Evolutionary conservation across 345 rosid genomes (phyloP).

Genomic region (Raphanus sativus): DNA sequence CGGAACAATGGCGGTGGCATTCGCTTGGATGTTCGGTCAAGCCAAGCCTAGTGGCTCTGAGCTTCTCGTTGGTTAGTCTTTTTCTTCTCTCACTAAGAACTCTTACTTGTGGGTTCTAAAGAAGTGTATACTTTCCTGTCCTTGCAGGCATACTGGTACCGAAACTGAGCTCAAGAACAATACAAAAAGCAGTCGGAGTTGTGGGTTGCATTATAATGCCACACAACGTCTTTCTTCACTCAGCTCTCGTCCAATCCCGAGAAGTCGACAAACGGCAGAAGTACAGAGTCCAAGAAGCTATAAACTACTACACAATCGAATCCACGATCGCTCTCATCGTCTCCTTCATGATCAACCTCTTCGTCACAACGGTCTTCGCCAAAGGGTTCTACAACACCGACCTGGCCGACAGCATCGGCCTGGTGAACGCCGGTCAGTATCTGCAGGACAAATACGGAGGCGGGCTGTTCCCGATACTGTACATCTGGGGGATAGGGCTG

Average conservation of each 20-base stretch:
- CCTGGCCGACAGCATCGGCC: constrained; percentile 69
- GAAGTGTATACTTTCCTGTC: background rate
- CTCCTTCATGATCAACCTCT: constrained; percentile 84
- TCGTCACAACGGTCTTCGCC: constrained; percentile 88
- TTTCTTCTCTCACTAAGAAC: background rate
- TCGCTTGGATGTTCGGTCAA: constrained; percentile 97
- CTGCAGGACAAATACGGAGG: constrained; percentile 90
- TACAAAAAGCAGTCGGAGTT: constrained; percentile 88
- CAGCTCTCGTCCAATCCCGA: constrained; percentile 93
- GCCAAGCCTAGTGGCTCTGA: constrained; percentile 79
- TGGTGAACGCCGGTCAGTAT: constrained; percentile 82
- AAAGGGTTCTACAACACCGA: constrained; percentile 81
- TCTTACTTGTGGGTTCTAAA: background rate
- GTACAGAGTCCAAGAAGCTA: constrained; percentile 77
- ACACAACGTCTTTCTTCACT: constrained; percentile 88
- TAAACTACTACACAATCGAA: constrained; percentile 84
- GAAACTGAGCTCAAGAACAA: constrained; percentile 79
- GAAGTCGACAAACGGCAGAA: constrained; percentile 63
- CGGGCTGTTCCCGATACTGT: constrained; percentile 79
- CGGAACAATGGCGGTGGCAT: constrained; percentile 78
- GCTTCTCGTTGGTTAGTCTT: constrained; percentile 67
- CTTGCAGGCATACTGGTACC: constrained; percentile 72
- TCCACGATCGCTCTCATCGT: constrained; percentile 67
- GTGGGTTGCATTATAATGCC: constrained; percentile 98
- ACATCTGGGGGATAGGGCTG: constrained; percentile 90